phyloP scores from a whole-genome alignment of 176 grass and related monocot species.

The Saccharum officinarum region DNA sequence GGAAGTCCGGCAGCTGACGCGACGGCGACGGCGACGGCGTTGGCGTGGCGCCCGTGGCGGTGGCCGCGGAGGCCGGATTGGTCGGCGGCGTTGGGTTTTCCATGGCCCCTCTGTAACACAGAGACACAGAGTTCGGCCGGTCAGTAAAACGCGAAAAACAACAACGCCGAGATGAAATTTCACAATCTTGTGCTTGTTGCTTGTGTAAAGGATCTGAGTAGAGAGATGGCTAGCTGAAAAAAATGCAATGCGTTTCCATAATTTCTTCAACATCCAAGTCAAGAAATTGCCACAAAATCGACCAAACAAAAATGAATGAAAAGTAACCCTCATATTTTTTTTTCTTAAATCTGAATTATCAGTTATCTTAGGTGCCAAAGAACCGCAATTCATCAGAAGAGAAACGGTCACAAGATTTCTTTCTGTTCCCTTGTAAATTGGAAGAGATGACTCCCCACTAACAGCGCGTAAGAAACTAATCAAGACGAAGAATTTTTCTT shows the following conservation, averaged over 20 bases:
- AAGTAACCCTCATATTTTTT: background rate
- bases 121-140: background rate
- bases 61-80: background rate
- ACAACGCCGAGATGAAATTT: background rate
- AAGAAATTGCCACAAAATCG: background rate
- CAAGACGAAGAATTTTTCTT: background rate
- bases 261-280: background rate
- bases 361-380: background rate
- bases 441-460: background rate
- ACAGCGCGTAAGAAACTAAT: background rate
- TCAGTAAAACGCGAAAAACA: background rate
- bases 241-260: background rate
- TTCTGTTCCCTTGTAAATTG: background rate
- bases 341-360: too few relatives aligned
- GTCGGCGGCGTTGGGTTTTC: background rate
- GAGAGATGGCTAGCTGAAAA: too few relatives aligned
- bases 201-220: too few relatives aligned
- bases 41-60: background rate
- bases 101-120: background rate
- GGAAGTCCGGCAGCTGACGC: conserved; percentile 68
- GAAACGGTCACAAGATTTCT: background rate
- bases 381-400: background rate
- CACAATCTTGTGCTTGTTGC: background rate
- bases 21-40: conserved; percentile 42
- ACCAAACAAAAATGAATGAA: background rate